These are phyloP conservation scores for Cercophora newfieldiana DNA, from an alignment of 495 filamentous ascomycete species.

Conservation along the genomic window DNA sequence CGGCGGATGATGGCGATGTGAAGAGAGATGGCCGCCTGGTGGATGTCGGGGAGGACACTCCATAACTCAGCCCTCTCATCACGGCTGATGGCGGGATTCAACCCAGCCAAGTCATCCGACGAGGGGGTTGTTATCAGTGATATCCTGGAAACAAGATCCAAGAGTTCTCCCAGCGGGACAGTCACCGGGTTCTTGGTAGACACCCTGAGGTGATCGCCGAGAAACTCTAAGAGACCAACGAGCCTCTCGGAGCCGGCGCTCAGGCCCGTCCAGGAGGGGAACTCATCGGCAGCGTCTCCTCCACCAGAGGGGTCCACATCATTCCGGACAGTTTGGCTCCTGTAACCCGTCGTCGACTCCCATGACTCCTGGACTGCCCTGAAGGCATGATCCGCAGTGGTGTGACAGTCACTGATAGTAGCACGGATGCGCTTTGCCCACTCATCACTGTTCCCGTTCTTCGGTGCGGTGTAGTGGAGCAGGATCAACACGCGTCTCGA, in stretches of 20 bases:
- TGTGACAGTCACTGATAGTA: slow-evolving; percentile 61
- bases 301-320: slow-evolving; percentile 47
- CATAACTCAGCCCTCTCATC: slow-evolving; percentile 78
- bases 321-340: slow-evolving; percentile 31
- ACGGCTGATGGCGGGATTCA: slow-evolving; percentile 67
- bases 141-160: slow-evolving; percentile 67
- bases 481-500: slow-evolving; percentile 63
- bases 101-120: slow-evolving; percentile 42
- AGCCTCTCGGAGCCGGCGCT: slow-evolving; percentile 69
- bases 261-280: slow-evolving; percentile 71
- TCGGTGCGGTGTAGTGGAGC: slow-evolving; percentile 73
- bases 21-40: slow-evolving; percentile 64
- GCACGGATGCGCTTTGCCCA: slow-evolving; percentile 66
- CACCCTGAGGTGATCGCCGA: slow-evolving; percentile 50
- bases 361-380: slow-evolving; percentile 75
- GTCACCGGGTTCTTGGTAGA: slow-evolving; percentile 61
- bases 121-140: slow-evolving; percentile 64
- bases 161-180: slow-evolving; percentile 62
- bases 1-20: slow-evolving; percentile 53
- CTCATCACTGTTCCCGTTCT: slow-evolving; percentile 68
- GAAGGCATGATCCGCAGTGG: slow-evolving; percentile 71
- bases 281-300: slow-evolving; percentile 43
- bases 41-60: slow-evolving; percentile 68
- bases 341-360: slow-evolving; percentile 57
- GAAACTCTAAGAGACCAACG: slow-evolving; percentile 59